Evolutionary conservation across 371 early-diverging fungal species (phyloP), one percentile per base, ranked within the genome.

Genomic region (Smittium culicis): DNA sequence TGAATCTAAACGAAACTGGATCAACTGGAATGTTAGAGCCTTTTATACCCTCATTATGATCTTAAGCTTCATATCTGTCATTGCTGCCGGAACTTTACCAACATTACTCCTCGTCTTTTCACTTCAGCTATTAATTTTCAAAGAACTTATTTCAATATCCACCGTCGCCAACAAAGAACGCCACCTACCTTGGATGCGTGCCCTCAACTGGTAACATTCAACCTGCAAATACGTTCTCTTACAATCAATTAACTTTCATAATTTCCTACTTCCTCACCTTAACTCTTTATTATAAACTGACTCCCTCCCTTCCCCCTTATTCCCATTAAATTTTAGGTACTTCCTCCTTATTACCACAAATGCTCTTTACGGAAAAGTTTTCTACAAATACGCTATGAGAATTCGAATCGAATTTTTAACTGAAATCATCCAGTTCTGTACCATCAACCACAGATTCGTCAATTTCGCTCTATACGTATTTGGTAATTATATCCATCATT

Each of bases 321-420:
- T 29, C 20, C 69, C 14, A 54, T 58, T 72, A 86, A 85, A 55
- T 55, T 11, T 60, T 66, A 66, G 66, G 85, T 91, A 90, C 74
- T 90, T 88, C 71, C 77, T 97, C 67, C 76, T 86, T 35, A 83
- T 86, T 61, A 89, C 92, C 34, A 88, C 91, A 75, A 95, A 93
- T 74, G 96, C 88, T 68, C 79, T 96, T 57, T 96, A 93, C 69
- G 96, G 96, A 45, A 92, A 94, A 79, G 88, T 90, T 64, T 80
- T 94, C 66, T 91, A 93, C 67, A 86, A 59, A 30, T 66, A 66
- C n/a, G 45, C 45, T 31, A 11, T 59, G n/a, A 66, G 32, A 45
- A 31, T 66, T 11, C 57, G 35, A 31, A 66, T 66, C 5, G 33
- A 30, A 30, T n/a, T 32, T 35, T 89, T 66, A 87, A 89, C 71